phyloP scores from a whole-genome alignment of 306 rosid genomes.

The Geum urbanum region DNA sequence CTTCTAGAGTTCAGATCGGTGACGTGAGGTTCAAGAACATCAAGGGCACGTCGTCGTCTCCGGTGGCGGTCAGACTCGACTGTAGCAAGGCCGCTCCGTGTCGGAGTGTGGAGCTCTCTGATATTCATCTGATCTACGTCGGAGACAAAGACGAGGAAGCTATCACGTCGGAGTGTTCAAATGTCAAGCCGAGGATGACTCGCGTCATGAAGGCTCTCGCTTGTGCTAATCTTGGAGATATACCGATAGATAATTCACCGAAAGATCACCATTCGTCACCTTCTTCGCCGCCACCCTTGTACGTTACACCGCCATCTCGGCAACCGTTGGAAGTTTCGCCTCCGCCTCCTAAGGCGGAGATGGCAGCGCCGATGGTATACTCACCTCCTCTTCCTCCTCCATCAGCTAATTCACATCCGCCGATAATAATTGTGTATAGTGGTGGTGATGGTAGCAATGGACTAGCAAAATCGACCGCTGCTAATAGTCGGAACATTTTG shows the following conservation, averaged over 20 bases:
- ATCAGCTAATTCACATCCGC: neutral
- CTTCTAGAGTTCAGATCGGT: constrained; percentile 42
- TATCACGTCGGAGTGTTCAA: constrained; percentile 22
- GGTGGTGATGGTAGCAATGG: neutral
- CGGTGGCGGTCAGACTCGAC: constrained; percentile 27
- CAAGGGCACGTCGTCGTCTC: constrained; percentile 23
- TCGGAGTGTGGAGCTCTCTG: constrained; percentile 25
- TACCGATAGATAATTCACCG: neutral
- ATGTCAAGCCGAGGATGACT: constrained; percentile 30
- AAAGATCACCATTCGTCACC: neutral
- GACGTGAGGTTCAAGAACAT: constrained; percentile 42
- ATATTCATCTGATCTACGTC: constrained; percentile 27
- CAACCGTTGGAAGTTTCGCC: neutral
- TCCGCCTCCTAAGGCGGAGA: neutral
- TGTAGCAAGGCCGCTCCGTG: constrained; percentile 40
- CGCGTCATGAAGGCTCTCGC: constrained; percentile 17
- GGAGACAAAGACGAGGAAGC: constrained; percentile 14
- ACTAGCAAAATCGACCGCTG: neutral
- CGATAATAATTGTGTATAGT: neutral
- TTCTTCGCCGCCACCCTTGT: neutral
- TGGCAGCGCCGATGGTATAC: neutral
- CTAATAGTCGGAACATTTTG: neutral
- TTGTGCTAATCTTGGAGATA: constrained; percentile 6
- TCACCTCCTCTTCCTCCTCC: neutral
- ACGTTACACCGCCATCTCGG: neutral